These are phyloP conservation scores for Candida sphagnicola DNA, from an alignment of 805 yeast genomes.

Conservation along the genomic window DNA sequence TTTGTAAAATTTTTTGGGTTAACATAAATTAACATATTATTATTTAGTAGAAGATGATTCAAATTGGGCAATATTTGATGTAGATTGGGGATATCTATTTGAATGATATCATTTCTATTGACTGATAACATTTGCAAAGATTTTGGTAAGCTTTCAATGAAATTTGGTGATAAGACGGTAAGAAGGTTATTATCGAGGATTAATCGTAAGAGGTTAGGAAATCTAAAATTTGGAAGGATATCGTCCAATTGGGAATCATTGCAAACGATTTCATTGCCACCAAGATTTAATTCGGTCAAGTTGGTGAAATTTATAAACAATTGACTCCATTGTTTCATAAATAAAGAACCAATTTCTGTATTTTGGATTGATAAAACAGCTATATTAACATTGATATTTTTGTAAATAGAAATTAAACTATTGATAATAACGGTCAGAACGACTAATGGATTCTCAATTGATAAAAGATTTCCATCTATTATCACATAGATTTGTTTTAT, in stretches of 20 bases:
- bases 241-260: conserved; percentile 12
- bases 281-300: conserved; percentile 18
- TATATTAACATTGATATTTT: conserved; percentile 14
- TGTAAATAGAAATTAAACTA: conserved; percentile 20
- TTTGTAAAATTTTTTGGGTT: conserved; percentile 12
- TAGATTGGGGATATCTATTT: conserved; percentile 6
- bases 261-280: conserved; percentile 20
- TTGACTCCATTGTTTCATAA: conserved; percentile 27
- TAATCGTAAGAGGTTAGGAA: conserved; percentile 25
- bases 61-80: conserved; percentile 17
- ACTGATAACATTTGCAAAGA: conserved; percentile 18
- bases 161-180: conserved; percentile 12
- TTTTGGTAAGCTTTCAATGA: conserved; percentile 23
- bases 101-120: conserved; percentile 9
- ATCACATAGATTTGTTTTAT: conserved; percentile 17
- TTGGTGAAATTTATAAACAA: conserved; percentile 21
- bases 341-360: conserved; percentile 34
- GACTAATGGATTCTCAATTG: conserved; percentile 28
- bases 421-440: conserved; percentile 25
- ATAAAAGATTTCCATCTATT: conserved; percentile 24
- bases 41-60: conserved; percentile 11
- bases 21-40: conserved; percentile 12
- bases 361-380: conserved; percentile 19
- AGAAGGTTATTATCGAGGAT: conserved; percentile 24
- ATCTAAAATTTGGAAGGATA: conserved; percentile 14